These are phyloP conservation scores for Rhododendron molle DNA, from an alignment of 148 eudicot genomes.

Conservation along the genomic window DNA sequence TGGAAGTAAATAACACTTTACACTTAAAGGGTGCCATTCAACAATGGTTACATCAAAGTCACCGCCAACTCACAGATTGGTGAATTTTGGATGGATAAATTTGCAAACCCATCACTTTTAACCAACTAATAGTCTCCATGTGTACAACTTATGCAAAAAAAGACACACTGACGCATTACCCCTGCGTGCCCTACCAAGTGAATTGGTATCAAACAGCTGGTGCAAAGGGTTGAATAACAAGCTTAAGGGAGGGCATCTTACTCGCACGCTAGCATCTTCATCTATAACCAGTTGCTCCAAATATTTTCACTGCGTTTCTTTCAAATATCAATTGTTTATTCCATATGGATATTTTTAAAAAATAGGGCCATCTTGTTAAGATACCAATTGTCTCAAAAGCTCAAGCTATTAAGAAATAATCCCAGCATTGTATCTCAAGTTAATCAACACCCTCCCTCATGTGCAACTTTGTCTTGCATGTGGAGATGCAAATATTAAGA, in stretches of 20 bases:
- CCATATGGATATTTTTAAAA: neutral
- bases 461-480: neutral
- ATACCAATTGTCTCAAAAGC: neutral
- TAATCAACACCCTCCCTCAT: neutral
- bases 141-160: neutral
- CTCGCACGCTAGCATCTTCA: neutral
- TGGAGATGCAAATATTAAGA: neutral
- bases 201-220: neutral
- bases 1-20: neutral
- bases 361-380: neutral
- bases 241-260: neutral
- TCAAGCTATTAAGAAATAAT: too few relatives aligned
- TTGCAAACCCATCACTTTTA: neutral
- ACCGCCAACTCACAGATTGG: neutral
- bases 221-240: neutral
- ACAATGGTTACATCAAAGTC: neutral
- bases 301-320: neutral
- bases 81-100: neutral
- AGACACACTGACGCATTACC: neutral
- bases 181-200: neutral
- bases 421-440: neutral
- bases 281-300: neutral
- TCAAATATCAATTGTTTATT: neutral
- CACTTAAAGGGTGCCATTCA: neutral
- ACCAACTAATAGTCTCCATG: neutral